These are phyloP conservation scores for Verticillium dahliae DNA, from an alignment of 2,329 filamentous ascomycete genomes.

Conservation along the genomic window DNA sequence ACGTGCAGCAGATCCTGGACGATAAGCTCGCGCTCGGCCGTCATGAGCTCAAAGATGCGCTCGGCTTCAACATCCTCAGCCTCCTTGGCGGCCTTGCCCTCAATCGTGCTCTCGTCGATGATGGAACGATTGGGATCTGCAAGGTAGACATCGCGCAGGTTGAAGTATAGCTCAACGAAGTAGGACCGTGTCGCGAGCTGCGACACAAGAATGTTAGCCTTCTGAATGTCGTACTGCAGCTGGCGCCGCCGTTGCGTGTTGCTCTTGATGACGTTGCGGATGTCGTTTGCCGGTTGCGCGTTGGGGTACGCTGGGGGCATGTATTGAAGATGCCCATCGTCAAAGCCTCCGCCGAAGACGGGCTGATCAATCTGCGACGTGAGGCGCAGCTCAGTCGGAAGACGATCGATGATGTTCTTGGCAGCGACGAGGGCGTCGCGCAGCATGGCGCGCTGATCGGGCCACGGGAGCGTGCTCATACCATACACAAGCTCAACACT, in stretches of 20 bases:
- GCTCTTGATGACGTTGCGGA: constrained; percentile 41
- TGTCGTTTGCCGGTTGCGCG: constrained; percentile 39
- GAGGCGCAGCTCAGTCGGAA: constrained; percentile 64
- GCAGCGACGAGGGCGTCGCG: constrained; percentile 64
- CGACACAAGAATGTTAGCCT: constrained; percentile 81
- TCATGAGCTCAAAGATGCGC: constrained; percentile 57
- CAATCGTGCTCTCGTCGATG: constrained; percentile 26
- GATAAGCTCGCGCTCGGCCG: constrained; percentile 71
- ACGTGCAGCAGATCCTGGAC: constrained; percentile 72
- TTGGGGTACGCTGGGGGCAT: constrained; percentile 43
- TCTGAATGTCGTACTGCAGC: constrained; percentile 82
- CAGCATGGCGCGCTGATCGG: constrained; percentile 68
- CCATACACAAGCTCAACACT: constrained; percentile 81
- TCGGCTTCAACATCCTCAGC: constrained; percentile 36
- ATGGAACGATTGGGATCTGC: constrained; percentile 31
- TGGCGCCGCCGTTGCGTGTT: constrained; percentile 45
- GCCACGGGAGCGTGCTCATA: constrained; percentile 69
- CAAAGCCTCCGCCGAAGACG: not conserved
- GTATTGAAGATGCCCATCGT: constrained; percentile 37
- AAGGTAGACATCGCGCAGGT: constrained; percentile 61
- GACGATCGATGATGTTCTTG: constrained; percentile 59
- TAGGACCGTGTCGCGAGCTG: constrained; percentile 77
- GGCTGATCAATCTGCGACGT: constrained; percentile 28
- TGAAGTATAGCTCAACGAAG: constrained; percentile 81
- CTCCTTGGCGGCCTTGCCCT: constrained; percentile 29